Base-by-base conservation (phyloP, 495 filamentous ascomycete genomes). In the Aeminium ludgeri region DNA sequence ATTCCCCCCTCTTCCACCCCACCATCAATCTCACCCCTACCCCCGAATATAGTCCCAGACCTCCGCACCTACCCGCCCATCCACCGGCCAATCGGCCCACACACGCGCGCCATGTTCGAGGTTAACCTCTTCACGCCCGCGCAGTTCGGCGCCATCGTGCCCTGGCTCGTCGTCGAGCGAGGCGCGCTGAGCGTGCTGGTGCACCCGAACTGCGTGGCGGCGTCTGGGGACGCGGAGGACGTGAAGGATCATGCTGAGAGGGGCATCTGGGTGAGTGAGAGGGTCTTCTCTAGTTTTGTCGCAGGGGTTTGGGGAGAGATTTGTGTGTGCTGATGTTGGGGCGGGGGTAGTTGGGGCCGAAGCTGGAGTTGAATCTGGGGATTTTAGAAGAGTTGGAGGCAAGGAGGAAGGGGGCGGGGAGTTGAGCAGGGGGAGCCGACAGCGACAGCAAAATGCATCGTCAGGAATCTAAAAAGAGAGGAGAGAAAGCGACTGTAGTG, bases 31-130 rank as follows among this genome's bases (percentile, higher is more conserved):
- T 34, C 13, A 11, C 29, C 10, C 11, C 31, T 23, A 13, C 17
- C 3, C n/a, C 16, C 10, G 15, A 7, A 12, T 20, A 7, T 41
- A 83, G 78, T 92, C 54, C 86, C 86, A 12, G 86, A 94, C 54
- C 68, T 93, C 13, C 70, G 82, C 31, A 77, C 91, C 50, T 93
- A 93, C 56, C 61, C 58, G 2, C 63, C 91, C 48, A 91, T 71
- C 66, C 77, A 89, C 49, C 55, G 62, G 30, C 83, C 84, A 2
- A 55, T 93, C 5, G 86, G 86, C 0, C 86, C 86, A 2, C 86
- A 94, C 51, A 76, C 79, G 0, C 60, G 82, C 0, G 81, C 74
- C 34, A 94, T 94, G 86, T 83, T 94, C 49, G 86, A 94, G 58
- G 86, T 93, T 12, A 89, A 89, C 46, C 29, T 94, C 20, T 80